A percentile compares a stretch with the other conserved stretches of the same genome.
These are phyloP conservation scores for Aspergillus transmontanensis DNA, from an alignment of 2,329 filamentous ascomycete species.

Conservation along the genomic window DNA sequence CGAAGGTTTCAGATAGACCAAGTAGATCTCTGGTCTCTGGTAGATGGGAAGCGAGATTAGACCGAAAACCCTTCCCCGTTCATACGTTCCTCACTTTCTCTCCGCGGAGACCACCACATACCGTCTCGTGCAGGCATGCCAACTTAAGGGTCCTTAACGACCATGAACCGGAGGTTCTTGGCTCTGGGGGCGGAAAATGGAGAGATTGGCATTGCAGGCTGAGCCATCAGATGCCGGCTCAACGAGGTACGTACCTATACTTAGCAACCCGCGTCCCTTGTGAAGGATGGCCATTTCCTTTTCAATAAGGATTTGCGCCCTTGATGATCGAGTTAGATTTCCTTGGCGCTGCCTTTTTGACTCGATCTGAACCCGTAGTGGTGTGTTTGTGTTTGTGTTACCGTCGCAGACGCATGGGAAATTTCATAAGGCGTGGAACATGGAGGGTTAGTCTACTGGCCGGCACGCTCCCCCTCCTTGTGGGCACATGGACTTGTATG, in stretches of 20 bases:
- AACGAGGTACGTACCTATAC: background rate
- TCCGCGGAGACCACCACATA: background rate
- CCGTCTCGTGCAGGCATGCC: background rate
- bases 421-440: background rate
- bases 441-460: background rate
- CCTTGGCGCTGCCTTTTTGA: background rate
- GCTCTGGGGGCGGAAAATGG: background rate
- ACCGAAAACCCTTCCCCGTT: background rate
- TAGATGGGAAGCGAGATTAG: background rate
- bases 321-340: background rate
- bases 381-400: background rate
- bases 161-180: background rate
- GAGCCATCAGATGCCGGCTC: background rate
- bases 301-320: background rate
- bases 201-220: background rate
- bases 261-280: background rate
- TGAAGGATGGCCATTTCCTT: background rate
- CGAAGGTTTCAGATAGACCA: conserved; percentile 3
- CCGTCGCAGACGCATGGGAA: background rate
- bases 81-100: background rate
- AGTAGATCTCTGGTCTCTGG: background rate
- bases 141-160: background rate
- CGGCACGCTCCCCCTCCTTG: background rate
- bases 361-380: background rate
- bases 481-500: background rate